A percentile compares a stretch with the other conserved stretches of the same genome.
phyloP scores from a whole-genome alignment of 371 early-diverging fungal genomes.

The Lichtheimia hyalospora region DNA sequence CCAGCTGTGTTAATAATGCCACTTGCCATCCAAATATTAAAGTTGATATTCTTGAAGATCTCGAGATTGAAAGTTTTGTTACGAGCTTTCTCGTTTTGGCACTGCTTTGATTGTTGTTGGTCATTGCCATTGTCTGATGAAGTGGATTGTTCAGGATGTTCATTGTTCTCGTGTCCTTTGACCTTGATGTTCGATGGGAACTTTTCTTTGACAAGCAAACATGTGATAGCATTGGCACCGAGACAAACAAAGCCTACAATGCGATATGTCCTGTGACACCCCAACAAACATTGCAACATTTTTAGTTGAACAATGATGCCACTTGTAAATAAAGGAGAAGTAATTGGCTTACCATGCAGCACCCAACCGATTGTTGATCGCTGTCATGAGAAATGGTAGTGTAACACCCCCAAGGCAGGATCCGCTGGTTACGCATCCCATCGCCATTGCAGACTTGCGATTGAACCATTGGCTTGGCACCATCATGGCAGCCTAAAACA shows the following conservation, averaged over 20 bases:
- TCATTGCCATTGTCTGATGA: slow-evolving; percentile 8
- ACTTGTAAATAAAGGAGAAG: neutral
- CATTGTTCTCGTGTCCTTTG: neutral
- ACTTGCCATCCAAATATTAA: slow-evolving; percentile 9
- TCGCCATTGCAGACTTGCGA: slow-evolving; percentile 63
- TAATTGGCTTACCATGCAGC: slow-evolving; percentile 38
- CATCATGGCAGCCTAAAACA: slow-evolving; percentile 22
- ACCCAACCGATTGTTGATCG: slow-evolving; percentile 55
- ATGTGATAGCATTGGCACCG: slow-evolving; percentile 11
- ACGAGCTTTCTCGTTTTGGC: too few relatives aligned
- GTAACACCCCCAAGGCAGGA: slow-evolving; percentile 77
- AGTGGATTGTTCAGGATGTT: slow-evolving; percentile 6
- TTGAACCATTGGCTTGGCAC: slow-evolving; percentile 72
- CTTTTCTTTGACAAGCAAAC: slow-evolving; percentile 20
- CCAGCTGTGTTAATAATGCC: slow-evolving; percentile 13
- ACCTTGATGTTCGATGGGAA: slow-evolving; percentile 8
- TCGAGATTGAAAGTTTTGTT: slow-evolving; percentile 10
- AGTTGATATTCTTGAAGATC: slow-evolving; percentile 9
- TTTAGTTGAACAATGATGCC: neutral
- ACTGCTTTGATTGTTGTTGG: slow-evolving; percentile 5
- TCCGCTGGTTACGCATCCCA: slow-evolving; percentile 76
- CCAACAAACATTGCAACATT: neutral
- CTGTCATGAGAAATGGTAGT: slow-evolving; percentile 63
- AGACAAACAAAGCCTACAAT: slow-evolving; percentile 17
- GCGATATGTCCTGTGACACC: slow-evolving; percentile 17